Conservation (phyloP, 495 filamentous ascomycete species). For the Tuber brumale region DNA sequence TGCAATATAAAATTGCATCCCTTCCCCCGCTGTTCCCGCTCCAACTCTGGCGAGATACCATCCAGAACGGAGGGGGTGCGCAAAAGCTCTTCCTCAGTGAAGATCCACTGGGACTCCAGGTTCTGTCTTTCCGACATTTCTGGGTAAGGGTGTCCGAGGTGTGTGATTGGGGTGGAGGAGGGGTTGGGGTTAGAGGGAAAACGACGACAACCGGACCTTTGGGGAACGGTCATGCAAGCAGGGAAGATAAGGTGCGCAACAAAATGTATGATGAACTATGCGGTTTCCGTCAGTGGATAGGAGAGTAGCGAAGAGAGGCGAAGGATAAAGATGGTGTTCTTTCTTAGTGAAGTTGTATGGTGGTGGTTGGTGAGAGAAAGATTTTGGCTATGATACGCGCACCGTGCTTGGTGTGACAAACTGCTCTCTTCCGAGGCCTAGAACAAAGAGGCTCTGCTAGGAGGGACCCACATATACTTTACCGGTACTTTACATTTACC, state of each 20-base stretch:
- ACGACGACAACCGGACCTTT: conserved; percentile 13
- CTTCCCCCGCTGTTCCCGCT: conserved; percentile 72
- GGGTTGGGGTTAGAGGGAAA: conserved; percentile 9
- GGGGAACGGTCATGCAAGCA: conserved; percentile 39
- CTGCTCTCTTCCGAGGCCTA: not conserved
- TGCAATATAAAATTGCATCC: conserved; percentile 94
- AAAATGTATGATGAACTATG: not conserved
- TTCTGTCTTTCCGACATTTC: conserved; percentile 21
- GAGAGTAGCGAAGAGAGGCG: conserved; percentile 43
- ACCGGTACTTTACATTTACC: not conserved
- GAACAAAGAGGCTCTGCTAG: not conserved
- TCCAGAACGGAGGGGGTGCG: conserved; percentile 79
- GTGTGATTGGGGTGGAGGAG: conserved; percentile 16
- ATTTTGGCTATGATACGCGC: conserved; percentile 1
- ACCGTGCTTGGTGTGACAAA: not conserved
- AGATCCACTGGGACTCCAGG: conserved; percentile 68
- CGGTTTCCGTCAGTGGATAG: conserved; percentile 15
- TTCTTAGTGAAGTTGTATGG: conserved; percentile 19
- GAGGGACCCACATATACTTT: not conserved
- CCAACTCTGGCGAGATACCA: conserved; percentile 66
- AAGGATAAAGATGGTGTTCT: conserved; percentile 15
- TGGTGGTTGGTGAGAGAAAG: not conserved
- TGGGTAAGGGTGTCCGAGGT: conserved; percentile 6
- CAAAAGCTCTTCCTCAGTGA: conserved; percentile 72
- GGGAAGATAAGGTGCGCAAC: conserved; percentile 5